Base-by-base conservation (phyloP, 306 rosid genomes). In the Medicago ruthenica region DNA sequence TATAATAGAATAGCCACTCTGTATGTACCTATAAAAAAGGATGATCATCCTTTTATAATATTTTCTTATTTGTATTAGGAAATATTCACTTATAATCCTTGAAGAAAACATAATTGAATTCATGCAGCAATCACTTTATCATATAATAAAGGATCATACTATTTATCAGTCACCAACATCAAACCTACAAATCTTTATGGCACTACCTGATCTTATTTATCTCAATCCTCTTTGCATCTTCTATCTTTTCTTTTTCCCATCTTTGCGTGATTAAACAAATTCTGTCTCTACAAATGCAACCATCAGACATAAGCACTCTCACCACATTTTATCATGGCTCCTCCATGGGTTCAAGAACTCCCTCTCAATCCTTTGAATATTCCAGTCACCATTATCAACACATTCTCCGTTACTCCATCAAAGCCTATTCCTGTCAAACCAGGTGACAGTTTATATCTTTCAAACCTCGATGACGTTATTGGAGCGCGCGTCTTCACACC, bases 401-500 rank as follows among this genome's bases (percentile, higher is more conserved):
- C 66, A 81, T 47, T 67, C 37, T 47, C 75, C 0, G 92, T 92
- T 11, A 80, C 50, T 47, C 93, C 99, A 18, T 85, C 97, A 0
- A 84, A 70, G 4, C 92, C 91, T 10, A 80, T 85, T 40, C 90
- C 83, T 0, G 76, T 74, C 0, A 39, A 83, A 69, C 68, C 51
- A 0, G 91, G 89, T 6, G 81, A 88, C 22, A 75, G 48, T 9
- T 87, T 90, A 12, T 96, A 90, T 76, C 98, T 90, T 27, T 96
- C 98, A 2, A 92, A 90, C 77, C 96, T 96, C 0, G 99, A 96
- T 14, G 89, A 92, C 75, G 85, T 86, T 86, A 70, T 96, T 0
- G 93, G 98, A 64, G 84, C 96, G 1, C 91, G 91, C 5, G 98
- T 95, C 1, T 92, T 92, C 77, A 92, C 98, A 13, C 99, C 98